Base-by-base conservation (phyloP, 768 basidiomycete species). In the Dictyophora rubrovolvata region DNA sequence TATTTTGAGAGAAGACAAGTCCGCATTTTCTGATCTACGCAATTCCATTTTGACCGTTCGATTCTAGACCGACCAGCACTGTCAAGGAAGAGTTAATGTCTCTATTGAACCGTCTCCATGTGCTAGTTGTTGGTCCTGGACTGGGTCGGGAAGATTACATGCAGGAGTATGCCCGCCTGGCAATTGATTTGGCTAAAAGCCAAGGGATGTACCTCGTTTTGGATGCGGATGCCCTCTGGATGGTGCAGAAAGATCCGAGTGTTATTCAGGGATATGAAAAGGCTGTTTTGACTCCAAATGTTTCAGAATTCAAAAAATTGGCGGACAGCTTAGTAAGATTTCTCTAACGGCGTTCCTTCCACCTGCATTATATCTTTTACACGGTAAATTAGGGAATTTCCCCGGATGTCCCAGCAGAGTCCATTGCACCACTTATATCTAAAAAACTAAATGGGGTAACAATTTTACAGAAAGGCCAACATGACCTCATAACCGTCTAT, bases 41-140 rank as follows among this genome's bases (percentile, higher is more conserved):
- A 33, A 23, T 37, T 33, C 60, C 12, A n/a, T 51, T 53, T 53
- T 46, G 22, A 22, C 8, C 56, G 53, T 53, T 54, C 20, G 22
- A 53, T 34, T 51, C 7, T 66, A 88, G 86, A 12, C 64, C 82
- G 1, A 64, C 72, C 0, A 75, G 78, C 17, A 66, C 70, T 53
- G 77, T 89, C 18, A 71, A 74, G 48, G 66, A 75, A 0, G 77
- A 79, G 54, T 73, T 93, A 33, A 71, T 83, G 22, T 83, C 81
- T 0, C 76, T 99, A 49, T 76, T 98, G 53, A 79, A 82, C 1
- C 86, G 96, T 8, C 79, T 99, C 7, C 96, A 99, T 71, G 91
- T 88, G 20, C 83, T 99, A 47, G 79, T 99, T 20, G 81, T 98
- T 33, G 96, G 96, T 0, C 96, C 96, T 0, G 96, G 96, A 5